Base-by-base conservation (phyloP, 2,329 filamentous ascomycete genomes). In the Colletotrichum cordylinicola region DNA sequence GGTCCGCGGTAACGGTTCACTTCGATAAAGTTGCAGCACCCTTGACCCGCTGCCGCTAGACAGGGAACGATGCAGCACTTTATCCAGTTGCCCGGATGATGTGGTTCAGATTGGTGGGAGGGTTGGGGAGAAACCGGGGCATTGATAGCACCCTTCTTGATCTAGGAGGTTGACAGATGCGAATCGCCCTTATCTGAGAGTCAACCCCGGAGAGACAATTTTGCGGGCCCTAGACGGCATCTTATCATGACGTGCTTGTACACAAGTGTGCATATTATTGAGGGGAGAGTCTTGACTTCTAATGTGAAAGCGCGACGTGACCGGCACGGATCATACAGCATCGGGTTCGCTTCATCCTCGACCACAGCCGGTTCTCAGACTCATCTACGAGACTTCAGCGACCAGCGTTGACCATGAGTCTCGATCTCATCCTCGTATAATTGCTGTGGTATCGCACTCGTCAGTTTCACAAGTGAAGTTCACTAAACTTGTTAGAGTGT, bases 11-110 rank as follows among this genome's bases (percentile, higher is more conserved):
- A 56, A 33, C 39, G 67, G 29, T 33, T 33, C 39, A 70, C 18
- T 15, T 21, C 21, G n/a, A 5, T 35, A 9, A 35, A 64, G 24
- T 6, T n/a, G 33, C 56, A 58, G 35, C 43, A 24, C 4, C 37
- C n/a, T 39, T 15, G 64, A 48, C 58, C 43, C 61, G 56, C 33
- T 37, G 16, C 18, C 43, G 43, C 70, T 75, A 73, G 64, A 68
- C 70, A 75, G 73, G 73, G 73, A 21, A 60, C 2, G n/a, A 75
- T 75, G 73, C 58, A 73, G 56, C 43, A 73, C 15, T 56, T 48
- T 60, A 48, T 48, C 64, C 56, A 64, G 21, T 48, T 10, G 21
- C 18, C 29, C 52, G 70, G 70, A 48, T 68, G 21, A 29, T 58
- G 60, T 56, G 6, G 48, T 29, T 31, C n/a, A 27, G 33, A 35